Base-by-base conservation (phyloP, 2,329 filamentous ascomycete genomes). In the Penicillium freii region DNA sequence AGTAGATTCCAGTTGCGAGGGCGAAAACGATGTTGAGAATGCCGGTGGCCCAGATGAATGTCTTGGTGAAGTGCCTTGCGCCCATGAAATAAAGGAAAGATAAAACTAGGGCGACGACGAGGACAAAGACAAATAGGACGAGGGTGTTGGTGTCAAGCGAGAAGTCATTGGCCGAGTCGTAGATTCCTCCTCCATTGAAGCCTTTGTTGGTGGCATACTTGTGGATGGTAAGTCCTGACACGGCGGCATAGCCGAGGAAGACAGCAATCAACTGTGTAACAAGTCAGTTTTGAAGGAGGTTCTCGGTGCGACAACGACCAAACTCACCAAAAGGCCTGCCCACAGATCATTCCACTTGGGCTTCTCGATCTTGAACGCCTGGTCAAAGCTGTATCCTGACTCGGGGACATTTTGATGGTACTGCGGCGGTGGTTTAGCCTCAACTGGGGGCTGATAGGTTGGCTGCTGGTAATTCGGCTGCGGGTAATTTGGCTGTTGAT, bases 341-440 rank as follows among this genome's bases (percentile, higher is more conserved):
- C 92, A 97, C 27, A 90, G 71, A 72, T 97, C 93, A 69, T 97
- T 91, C 77, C 83, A 96, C 73, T 93, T 95, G n/a, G 91, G 91
- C 62, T 80, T 87, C 51, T 90, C 84, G 51, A 97, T 75, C 75
- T 88, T 88, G 80, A 97, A 97, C 1, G 87, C 84, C 69, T 97
- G 84, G 21, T 93, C 86, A 71, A 95, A 97, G 46, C 69, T 67
- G 59, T 73, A 72, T 33, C 68, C 66, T 4, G 66, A 65, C 17
- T 71, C 66, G 51, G 68, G 67, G 46, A 65, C 63, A 64, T 69
- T 61, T 66, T 70, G 62, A 40, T 64, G 62, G 48, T 57, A 59
- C 19, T 57, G 57, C 5, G 58, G 59, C 0, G 57, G 64, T 13
- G 60, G 62, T 49, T 71, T 70, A 5, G 61, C 56, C 31, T 67